phyloP scores from a whole-genome alignment of 1,139 yeast species.

The Magnusiomyces magnusii region DNA sequence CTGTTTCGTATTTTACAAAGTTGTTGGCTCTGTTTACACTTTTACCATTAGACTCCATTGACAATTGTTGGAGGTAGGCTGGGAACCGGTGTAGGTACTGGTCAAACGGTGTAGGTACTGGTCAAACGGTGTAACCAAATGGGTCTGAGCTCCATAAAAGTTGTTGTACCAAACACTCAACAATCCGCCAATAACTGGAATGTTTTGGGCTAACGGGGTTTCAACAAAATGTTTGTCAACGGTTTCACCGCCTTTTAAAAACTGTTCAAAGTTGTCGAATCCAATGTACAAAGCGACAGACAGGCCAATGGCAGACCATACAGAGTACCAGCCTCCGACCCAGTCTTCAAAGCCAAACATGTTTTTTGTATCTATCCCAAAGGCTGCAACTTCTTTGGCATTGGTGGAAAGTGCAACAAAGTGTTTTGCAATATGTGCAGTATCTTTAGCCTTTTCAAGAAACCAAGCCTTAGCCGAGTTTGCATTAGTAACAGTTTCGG shows the following conservation, averaged over 20 bases:
- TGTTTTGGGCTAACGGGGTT: conserved; percentile 83
- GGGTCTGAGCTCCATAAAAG: conserved; percentile 97
- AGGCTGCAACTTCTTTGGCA: conserved; percentile 80
- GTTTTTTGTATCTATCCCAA: conserved; percentile 94
- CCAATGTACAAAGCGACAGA: conserved; percentile 95
- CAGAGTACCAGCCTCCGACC: conserved; percentile 99
- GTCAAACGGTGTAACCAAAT: conserved; percentile 95
- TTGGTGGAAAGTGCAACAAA: conserved; percentile 95
- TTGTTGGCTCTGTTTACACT: conserved; percentile 88
- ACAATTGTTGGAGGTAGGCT: conserved; percentile 95
- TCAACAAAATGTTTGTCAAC: conserved; percentile 82
- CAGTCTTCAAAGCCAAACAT: conserved; percentile 98
- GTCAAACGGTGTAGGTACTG: too few relatives aligned
- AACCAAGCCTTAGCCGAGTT: conserved; percentile 94
- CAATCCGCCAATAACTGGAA: conserved; percentile 89
- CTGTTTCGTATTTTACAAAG: conserved; percentile 91
- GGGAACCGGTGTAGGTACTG: conserved; percentile 98
- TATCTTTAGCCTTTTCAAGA: conserved; percentile 60
- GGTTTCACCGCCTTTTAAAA: conserved; percentile 96
- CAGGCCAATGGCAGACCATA: conserved; percentile 97
- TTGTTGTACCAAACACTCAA: conserved; percentile 97
- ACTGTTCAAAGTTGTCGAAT: conserved; percentile 81
- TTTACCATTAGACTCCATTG: conserved; percentile 99
- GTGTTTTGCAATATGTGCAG: conserved; percentile 82
- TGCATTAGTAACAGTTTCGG: conserved; percentile 96